phyloP scores from a whole-genome alignment of 2,329 filamentous ascomycete genomes.

The Botrytis sinoallii region DNA sequence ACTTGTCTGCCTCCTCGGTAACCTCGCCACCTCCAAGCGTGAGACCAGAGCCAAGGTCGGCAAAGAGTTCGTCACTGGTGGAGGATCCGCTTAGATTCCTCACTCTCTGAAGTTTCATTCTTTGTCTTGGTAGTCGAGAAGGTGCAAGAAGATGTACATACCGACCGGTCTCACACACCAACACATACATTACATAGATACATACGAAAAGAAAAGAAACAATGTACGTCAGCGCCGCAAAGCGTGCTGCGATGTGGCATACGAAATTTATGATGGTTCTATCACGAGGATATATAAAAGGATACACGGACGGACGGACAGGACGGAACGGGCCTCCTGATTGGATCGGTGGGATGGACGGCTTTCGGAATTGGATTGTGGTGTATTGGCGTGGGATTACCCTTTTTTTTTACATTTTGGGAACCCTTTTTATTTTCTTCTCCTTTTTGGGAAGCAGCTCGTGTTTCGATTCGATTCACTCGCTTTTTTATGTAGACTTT shows the following conservation, averaged over 20 bases:
- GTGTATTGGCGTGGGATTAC: background rate
- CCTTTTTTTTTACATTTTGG: background rate
- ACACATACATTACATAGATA: background rate
- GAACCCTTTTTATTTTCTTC: background rate
- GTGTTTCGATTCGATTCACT: background rate
- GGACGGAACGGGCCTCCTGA: background rate
- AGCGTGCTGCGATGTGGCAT: conserved; percentile 14
- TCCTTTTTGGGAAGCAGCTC: too few relatives aligned
- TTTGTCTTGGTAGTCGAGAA: background rate
- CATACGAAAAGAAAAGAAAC: background rate
- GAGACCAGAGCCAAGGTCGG: background rate
- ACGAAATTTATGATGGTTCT: conserved; percentile 8
- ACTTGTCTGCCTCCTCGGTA: conserved; percentile 45
- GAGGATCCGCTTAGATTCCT: background rate
- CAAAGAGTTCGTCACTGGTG: background rate
- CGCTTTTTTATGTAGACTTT: background rate
- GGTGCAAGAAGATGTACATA: background rate
- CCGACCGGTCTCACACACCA: background rate
- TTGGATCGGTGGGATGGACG: background rate
- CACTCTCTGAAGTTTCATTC: background rate
- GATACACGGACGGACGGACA: background rate
- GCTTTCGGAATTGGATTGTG: background rate
- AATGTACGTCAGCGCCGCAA: conserved; percentile 14
- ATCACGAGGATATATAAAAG: conserved; percentile 10
- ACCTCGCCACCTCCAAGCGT: conserved; percentile 21